Evolutionary conservation across 768 basidiomycete species (phyloP), one percentile per base, ranked within the genome.

Genomic region (Leccinum imitatum): DNA sequence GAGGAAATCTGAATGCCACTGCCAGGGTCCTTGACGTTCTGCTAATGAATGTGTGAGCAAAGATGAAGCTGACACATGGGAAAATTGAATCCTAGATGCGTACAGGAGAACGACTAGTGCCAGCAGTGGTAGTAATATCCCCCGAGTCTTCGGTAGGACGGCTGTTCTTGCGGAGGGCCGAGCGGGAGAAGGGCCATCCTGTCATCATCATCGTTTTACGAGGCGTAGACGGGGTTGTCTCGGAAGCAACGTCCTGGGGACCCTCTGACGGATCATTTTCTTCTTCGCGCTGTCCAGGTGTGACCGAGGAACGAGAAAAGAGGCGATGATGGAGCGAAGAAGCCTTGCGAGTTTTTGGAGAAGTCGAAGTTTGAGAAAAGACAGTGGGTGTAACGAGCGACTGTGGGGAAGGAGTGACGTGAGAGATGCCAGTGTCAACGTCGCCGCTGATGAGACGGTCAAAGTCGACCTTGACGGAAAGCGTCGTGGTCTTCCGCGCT

Each of bases 371-470:
- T 54, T 65, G 62, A 51, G 63, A 67, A 69, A 63, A 17, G 66
- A 64, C 65, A 53, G 69, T 25, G 30, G 55, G 58, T 25, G 60
- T 35, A 71, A 69, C 10, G 73, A 73, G 11, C 33, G 72, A 55
- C 39, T 65, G 65, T 5, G 65, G 30, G 63, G 58, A 52, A 25
- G 50, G 46, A 58, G 31, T 7, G 53, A 39, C 35, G 35, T 56
- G 50, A 15, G 39, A 41, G 7, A n/a, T 41, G 39, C 59, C 50
- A 25, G 67, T 39, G 58, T 75, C 72, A 13, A 72, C 67, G 31
- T 31, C 31, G 19, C 65, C 65, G 63, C 65, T 63, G 60, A 75
- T 63, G 65, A 75, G 68, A 59, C 72, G 72, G 61, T 69, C 75
- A 44, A 75, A 75, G 63, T 73, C 31, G 31, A 31, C 73, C 50